These are phyloP conservation scores for Aspergillus ustus DNA, from an alignment of 2,329 filamentous ascomycete genomes.

Conservation along the genomic window DNA sequence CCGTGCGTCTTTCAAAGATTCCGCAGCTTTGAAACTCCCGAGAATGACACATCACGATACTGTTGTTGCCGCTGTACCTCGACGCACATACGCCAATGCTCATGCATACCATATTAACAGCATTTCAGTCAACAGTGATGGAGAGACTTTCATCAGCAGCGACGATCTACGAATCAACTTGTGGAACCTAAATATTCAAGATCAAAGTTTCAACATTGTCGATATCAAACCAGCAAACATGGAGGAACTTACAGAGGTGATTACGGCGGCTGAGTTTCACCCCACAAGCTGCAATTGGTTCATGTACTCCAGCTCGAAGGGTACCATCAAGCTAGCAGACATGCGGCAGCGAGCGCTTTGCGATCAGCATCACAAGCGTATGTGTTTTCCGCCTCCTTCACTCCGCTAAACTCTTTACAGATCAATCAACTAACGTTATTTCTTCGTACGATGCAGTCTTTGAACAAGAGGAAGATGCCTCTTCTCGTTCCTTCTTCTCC, in stretches of 20 bases:
- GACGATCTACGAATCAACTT: slow-evolving; percentile 97
- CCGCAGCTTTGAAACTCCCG: slow-evolving; percentile 86
- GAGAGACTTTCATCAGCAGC: slow-evolving; percentile 98
- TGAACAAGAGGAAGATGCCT: slow-evolving; percentile 97
- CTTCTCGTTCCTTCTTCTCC: slow-evolving; percentile 97
- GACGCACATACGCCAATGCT: slow-evolving; percentile 95
- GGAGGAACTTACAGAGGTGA: slow-evolving; percentile 98
- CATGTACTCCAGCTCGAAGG: slow-evolving; percentile 99
- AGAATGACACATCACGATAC: slow-evolving; percentile 98
- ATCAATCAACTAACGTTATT: slow-evolving; percentile 20
- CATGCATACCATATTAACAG: slow-evolving; percentile 99
- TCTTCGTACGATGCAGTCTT: slow-evolving; percentile 68
- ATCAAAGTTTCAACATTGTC: slow-evolving; percentile 99
- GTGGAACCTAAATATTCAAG: slow-evolving; percentile 99
- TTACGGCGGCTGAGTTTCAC: slow-evolving; percentile 97
- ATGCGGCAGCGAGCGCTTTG: slow-evolving; percentile 97
- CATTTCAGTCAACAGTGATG: slow-evolving; percentile 99
- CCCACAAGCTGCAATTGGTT: slow-evolving; percentile 99
- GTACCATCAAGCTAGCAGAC: slow-evolving; percentile 97
- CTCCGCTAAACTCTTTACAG: slow-evolving; percentile 11
- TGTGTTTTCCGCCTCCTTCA: slow-evolving; percentile 38
- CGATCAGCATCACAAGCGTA: slow-evolving; percentile 94
- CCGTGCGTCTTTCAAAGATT: slow-evolving; percentile 75
- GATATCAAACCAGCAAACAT: slow-evolving; percentile 99
- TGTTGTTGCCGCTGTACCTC: slow-evolving; percentile 92